phyloP scores from a whole-genome alignment of 2,329 filamentous ascomycete genomes.

The Monascus ruber region DNA sequence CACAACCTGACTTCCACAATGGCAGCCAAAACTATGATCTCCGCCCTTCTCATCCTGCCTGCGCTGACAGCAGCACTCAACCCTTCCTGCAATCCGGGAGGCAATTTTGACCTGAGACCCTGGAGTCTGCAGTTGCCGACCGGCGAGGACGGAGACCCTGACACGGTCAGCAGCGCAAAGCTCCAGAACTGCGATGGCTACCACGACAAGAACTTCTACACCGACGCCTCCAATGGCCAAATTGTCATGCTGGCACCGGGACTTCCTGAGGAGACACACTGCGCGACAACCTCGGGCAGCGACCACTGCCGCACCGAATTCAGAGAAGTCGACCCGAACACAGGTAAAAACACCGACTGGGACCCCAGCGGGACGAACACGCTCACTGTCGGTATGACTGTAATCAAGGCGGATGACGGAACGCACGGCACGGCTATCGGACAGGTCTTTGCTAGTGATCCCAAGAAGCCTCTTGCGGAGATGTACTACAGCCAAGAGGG shows the following conservation, averaged over 20 bases:
- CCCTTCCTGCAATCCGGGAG: constrained; percentile 10
- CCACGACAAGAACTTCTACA: constrained; percentile 26
- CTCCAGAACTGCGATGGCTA: constrained; percentile 29
- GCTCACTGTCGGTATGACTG: constrained; percentile 20
- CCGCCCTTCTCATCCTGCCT: background rate
- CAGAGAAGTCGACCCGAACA: constrained; percentile 22
- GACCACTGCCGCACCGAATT: constrained; percentile 35
- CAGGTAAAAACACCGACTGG: constrained; percentile 11
- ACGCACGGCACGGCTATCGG: constrained; percentile 28
- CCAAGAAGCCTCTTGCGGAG: constrained; percentile 30
- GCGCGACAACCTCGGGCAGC: constrained; percentile 31
- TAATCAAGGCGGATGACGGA: constrained; percentile 20
- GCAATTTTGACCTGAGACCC: constrained; percentile 20
- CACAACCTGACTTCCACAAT: background rate
- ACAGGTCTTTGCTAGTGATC: constrained; percentile 27
- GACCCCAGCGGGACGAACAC: constrained; percentile 23
- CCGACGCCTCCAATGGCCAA: constrained; percentile 18
- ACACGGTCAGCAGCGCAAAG: constrained; percentile 16
- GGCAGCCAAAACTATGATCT: background rate
- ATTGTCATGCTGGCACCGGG: constrained; percentile 33
- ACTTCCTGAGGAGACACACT: constrained; percentile 17
- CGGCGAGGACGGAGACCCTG: constrained; percentile 16
- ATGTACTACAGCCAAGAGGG: constrained; percentile 28
- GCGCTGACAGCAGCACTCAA: background rate
- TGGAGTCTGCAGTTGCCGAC: constrained; percentile 31